These are phyloP conservation scores for Irpex sp. DNA, from an alignment of 1,284 basidiomycete genomes.

Conservation along the genomic window DNA sequence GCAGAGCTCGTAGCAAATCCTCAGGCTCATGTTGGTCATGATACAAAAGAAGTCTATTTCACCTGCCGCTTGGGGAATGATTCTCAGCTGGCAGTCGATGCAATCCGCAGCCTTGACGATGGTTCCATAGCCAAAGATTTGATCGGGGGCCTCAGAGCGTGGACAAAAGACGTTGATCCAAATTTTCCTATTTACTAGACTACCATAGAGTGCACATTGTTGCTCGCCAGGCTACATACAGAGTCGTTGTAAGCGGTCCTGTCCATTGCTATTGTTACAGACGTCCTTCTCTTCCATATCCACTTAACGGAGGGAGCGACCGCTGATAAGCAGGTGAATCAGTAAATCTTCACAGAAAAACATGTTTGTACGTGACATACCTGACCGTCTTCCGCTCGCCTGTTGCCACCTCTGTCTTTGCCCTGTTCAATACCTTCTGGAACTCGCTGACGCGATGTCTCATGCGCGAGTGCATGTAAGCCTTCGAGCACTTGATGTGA, in stretches of 20 bases:
- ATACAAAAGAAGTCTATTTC: conserved; percentile 37
- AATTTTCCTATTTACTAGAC: conserved; percentile 76
- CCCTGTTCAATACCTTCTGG: conserved; percentile 95
- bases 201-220: background rate
- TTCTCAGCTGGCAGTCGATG: conserved; percentile 81
- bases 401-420: conserved; percentile 89
- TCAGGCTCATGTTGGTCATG: conserved; percentile 13
- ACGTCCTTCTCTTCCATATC: background rate
- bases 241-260: background rate
- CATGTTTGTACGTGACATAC: conserved; percentile 40
- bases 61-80: conserved; percentile 93
- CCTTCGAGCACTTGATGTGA: conserved; percentile 99
- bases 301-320: conserved; percentile 5
- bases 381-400: conserved; percentile 91
- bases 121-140: conserved; percentile 59
- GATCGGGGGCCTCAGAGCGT: conserved; percentile 75
- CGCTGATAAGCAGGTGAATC: conserved; percentile 1
- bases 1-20: conserved; percentile 60
- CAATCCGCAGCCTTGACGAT: conserved; percentile 47
- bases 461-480: conserved; percentile 99
- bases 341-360: background rate
- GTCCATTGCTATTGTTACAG: conserved; percentile 3
- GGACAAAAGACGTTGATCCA: conserved; percentile 69
- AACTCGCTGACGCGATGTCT: conserved; percentile 93
- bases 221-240: background rate